A percentile compares a stretch with the other conserved stretches of the same genome.
Conservation (phyloP, 768 basidiomycete species). For the Suillus variegatus region DNA sequence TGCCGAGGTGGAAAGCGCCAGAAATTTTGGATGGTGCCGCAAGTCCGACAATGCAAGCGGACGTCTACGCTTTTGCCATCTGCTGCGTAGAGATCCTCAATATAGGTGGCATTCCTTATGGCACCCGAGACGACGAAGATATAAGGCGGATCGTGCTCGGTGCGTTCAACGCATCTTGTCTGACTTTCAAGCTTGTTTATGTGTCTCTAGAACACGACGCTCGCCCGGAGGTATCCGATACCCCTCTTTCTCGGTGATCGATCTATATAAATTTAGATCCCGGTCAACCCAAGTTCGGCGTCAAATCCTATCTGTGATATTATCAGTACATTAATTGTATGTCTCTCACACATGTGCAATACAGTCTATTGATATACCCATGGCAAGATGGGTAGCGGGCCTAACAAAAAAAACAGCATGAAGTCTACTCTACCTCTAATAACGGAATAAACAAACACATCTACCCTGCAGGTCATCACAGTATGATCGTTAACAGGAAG, state of each 20-base stretch:
- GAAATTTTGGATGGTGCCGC: conserved; percentile 57
- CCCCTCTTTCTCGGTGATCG: conserved; percentile 25
- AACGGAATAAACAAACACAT: neutral
- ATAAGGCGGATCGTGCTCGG: conserved; percentile 54
- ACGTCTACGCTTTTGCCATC: conserved; percentile 72
- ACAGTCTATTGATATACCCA: neutral
- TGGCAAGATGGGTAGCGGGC: neutral
- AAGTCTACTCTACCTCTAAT: neutral
- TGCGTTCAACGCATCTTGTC: conserved; percentile 27
- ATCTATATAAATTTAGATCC: too few relatives aligned
- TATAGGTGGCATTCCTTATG: conserved; percentile 65
- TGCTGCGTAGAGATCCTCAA: conserved; percentile 63
- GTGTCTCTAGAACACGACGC: conserved; percentile 44
- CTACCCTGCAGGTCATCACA: neutral
- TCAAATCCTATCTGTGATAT: neutral
- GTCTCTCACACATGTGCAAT: neutral
- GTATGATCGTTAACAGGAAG: neutral
- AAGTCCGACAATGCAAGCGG: conserved; percentile 52
- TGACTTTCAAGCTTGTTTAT: conserved; percentile 21
- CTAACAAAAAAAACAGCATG: neutral
- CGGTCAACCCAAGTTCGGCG: neutral
- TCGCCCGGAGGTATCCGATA: conserved; percentile 50
- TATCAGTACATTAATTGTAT: neutral
- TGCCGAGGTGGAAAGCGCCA: conserved; percentile 71
- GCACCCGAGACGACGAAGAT: conserved; percentile 47